Base-by-base conservation (phyloP, 2,329 filamentous ascomycete species). In the Lachnellula occidentalis region DNA sequence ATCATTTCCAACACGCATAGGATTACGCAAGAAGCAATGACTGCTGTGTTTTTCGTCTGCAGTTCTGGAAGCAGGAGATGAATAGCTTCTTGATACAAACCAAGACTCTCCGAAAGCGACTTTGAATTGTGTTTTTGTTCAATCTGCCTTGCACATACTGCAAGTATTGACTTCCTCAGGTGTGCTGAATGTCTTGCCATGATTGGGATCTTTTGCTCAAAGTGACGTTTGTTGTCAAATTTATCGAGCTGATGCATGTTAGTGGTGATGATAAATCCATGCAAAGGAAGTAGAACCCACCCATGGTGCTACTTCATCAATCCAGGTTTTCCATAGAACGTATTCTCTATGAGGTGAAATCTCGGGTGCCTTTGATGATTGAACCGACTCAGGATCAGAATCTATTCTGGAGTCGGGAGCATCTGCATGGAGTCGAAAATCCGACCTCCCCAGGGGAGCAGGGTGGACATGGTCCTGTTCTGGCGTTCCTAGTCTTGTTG, bases 191-290 rank as follows among this genome's bases (percentile, higher is more conserved):
- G 70, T 42, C 73, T 73, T 1, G 78, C 77, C 31, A 81, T 66
- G 2, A 76, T 66, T 0, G 79, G 76, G 2, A 82, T 69, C 11
- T 77, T 72, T 1, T 76, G 73, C 17, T 76, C 75, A 61, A 83
- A 82, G 45, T 76, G 74, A 12, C 76, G 74, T 14, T 76, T 69
- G 27, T 72, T 70, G 55, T 83, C 79, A 50, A 81, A 81, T 66
- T 80, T 82, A 60, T 83, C 80, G 3, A 83, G 73, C 74, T 74
- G 78, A 14, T 72, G 72, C 2, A 77, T 77, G 41, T 79, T 74
- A 53, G 79, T 72, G 1, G 73, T 72, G 15, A 80, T 74, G 74
- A 39, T 61, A 53, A 2, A 69, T 62, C 27, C 65, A 78, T 15
- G 74, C 8, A 31, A 31, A 11, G n/a, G 36, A 39, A 15, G 5